Evolutionary conservation across 2,329 filamentous ascomycete species (phyloP), one percentile per base, ranked within the genome.

Genomic region (Claviceps citrina): DNA sequence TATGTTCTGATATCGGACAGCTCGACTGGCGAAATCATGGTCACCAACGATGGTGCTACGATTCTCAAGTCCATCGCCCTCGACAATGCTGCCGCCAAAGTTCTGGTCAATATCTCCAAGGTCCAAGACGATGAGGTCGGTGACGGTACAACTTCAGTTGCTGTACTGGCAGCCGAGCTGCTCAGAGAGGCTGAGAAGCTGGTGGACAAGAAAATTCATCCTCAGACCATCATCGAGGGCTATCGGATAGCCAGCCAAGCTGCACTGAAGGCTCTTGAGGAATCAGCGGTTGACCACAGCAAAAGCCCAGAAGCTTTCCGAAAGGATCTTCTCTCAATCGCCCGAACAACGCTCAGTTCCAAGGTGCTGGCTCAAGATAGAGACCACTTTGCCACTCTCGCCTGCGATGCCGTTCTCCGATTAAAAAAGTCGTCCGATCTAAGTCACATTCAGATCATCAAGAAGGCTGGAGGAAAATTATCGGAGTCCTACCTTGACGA

Each of bases 101-200:
- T 98, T 5, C 73, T 98, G 32, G 91, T 98, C 58, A 98, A 98
- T 63, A 96, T 98, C 54, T 96, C 89, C 47, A 98, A 98, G 67
- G 91, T 98, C 5, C 91, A 98, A 61, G 91, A 98, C 56, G 91
- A 98, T 59, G 91, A 98, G 63, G 89, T 98, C 19, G 91, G 91
- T 56, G 91, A 98, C 59, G 91, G 91, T 43, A 98, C 91, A 34
- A 98, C 91, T 18, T 96, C 87, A n/a, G 91, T 98, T 42, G 81
- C 91, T 32, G 91, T 98, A 13, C 70, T 98, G 47, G 87, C 91
- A 30, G 91, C 91, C 44, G 91, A 98, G 68, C 74, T 98, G 44
- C 72, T 98, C 48, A 81, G 91, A 47, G 91, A 98, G 65, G 91
- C 91, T 36, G 91, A 98, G 69, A 89, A 93, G 68, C 75, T 98